Percentiles rank a stretch among this genome's conserved stretches.
Conservation (phyloP, 2,329 filamentous ascomycete species). For the Magnaporthiopsis incrustans region DNA sequence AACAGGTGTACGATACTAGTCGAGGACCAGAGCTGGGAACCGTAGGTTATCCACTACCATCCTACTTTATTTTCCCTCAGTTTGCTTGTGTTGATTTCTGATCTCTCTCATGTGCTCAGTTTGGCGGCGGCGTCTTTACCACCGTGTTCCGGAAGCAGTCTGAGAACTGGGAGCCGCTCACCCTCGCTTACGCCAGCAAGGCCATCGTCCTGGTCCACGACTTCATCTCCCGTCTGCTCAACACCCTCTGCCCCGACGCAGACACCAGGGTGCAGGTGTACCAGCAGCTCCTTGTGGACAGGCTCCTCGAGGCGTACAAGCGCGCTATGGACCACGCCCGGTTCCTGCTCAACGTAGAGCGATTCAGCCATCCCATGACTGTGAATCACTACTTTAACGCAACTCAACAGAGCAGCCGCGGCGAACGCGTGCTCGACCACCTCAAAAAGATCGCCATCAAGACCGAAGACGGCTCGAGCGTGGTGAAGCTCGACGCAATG, state of each 20-base stretch:
- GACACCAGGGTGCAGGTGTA: constrained; percentile 34
- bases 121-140: constrained; percentile 30
- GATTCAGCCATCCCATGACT: constrained; percentile 35
- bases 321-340: constrained; percentile 37
- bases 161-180: constrained; percentile 41
- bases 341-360: constrained; percentile 46
- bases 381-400: constrained; percentile 45
- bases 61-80: too few species aligned
- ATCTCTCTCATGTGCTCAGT: constrained; percentile 20
- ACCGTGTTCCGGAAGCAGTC: constrained; percentile 45
- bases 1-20: constrained; percentile 29
- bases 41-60: constrained; percentile 25
- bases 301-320: constrained; percentile 36
- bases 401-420: constrained; percentile 20
- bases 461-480: not conserved
- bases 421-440: constrained; percentile 10
- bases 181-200: constrained; percentile 40
- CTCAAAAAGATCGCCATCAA: not conserved
- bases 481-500: not conserved
- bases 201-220: constrained; percentile 42
- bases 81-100: too few species aligned
- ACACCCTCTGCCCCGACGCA: constrained; percentile 32
- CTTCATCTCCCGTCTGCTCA: constrained; percentile 39
- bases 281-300: constrained; percentile 33
- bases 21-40: constrained; percentile 49